Conservation (phyloP, 768 basidiomycete species). For the Jaapia argillacea region DNA sequence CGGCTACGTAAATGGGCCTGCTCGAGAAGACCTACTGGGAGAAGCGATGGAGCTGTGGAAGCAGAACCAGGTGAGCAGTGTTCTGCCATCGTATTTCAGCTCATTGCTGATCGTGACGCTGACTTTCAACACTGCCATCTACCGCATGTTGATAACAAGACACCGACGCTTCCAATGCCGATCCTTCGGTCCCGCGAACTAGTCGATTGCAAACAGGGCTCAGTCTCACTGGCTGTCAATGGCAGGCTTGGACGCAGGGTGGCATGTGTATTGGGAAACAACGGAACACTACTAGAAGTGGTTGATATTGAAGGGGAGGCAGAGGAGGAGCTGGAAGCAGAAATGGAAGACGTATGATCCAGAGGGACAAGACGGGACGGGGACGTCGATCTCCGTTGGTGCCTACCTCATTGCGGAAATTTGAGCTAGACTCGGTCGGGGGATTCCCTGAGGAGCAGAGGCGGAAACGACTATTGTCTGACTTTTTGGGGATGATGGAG, state of each 20-base stretch:
- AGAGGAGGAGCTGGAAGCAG: conserved; percentile 11
- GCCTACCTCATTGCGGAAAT: too few species aligned
- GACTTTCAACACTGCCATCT: background rate
- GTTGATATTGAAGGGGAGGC: conserved; percentile 61
- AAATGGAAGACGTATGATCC: too few species aligned
- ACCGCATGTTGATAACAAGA: conserved; percentile 25
- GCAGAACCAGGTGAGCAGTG: conserved; percentile 51
- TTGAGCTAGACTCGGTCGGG: too few species aligned
- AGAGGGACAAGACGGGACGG: too few species aligned
- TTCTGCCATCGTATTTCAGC: conserved; percentile 8
- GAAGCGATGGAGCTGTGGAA: conserved; percentile 45
- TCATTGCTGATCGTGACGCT: background rate
- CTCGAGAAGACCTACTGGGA: conserved; percentile 59
- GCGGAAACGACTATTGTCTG: too few species aligned
- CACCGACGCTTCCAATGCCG: conserved; percentile 35
- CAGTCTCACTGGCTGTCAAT: conserved; percentile 59
- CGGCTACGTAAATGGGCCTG: conserved; percentile 40
- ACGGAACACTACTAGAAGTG: conserved; percentile 56
- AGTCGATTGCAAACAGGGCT: conserved; percentile 38
- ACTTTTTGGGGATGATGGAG: background rate
- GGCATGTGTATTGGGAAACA: conserved; percentile 60
- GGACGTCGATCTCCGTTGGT: too few species aligned
- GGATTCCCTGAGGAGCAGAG: too few species aligned
- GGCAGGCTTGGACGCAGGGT: conserved; percentile 66
- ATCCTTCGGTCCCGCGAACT: conserved; percentile 51